phyloP scores from a whole-genome alignment of 345 rosid genomes.

The Limnanthes douglasii region DNA sequence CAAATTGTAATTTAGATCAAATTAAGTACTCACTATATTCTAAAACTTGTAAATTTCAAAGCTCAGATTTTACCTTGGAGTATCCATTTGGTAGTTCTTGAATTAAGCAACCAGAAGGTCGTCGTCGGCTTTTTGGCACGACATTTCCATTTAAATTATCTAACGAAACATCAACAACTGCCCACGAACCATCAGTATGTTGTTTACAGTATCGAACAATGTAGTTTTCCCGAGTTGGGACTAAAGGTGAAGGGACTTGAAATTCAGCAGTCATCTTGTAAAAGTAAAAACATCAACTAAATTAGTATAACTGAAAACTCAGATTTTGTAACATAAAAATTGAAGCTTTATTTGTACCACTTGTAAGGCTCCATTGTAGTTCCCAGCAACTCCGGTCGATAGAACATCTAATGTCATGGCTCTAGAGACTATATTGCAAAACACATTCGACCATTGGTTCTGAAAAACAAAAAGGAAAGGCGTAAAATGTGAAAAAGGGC shows the following conservation, averaged over 20 bases:
- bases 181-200: conserved; percentile 75
- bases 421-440: conserved; percentile 80
- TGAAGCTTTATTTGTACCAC: conserved; percentile 33
- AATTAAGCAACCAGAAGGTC: conserved; percentile 92
- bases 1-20: no score
- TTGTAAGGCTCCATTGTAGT: conserved; percentile 94
- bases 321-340: background rate
- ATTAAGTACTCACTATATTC: background rate
- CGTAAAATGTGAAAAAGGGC: no score
- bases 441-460: conserved; percentile 83
- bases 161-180: conserved; percentile 85
- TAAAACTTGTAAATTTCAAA: background rate
- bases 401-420: conserved; percentile 87
- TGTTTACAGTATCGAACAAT: conserved; percentile 84
- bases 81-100: conserved; percentile 86
- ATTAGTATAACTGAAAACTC: background rate
- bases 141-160: conserved; percentile 46
- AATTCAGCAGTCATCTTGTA: conserved; percentile 88
- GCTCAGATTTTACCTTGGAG: conserved; percentile 46
- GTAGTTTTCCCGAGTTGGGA: conserved; percentile 73
- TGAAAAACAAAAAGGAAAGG: no score
- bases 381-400: conserved; percentile 94
- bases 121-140: conserved; percentile 40
- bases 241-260: conserved; percentile 84
- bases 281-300: conserved; percentile 1